Evolutionary conservation across 306 rosid genomes (phyloP).

Genomic region (Heteromeles arbutifolia): DNA sequence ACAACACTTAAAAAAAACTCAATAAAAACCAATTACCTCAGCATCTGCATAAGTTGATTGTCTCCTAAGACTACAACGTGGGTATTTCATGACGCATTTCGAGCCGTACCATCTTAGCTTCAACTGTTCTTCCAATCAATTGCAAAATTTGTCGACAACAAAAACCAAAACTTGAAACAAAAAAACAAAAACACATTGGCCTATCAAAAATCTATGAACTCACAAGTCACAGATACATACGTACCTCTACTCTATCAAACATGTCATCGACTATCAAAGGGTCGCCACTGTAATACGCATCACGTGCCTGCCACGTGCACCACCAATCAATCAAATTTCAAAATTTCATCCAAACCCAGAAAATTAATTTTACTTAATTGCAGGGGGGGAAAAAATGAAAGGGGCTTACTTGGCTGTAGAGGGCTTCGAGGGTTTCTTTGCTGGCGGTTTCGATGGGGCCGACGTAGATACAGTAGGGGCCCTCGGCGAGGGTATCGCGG

Average conservation of each 20-base stretch:
- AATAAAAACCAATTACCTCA: slow-evolving; percentile 50
- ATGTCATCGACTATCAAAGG: slow-evolving; percentile 95
- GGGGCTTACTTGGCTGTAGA: slow-evolving; percentile 50
- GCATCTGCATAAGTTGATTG: slow-evolving; percentile 84
- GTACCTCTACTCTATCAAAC: slow-evolving; percentile 89
- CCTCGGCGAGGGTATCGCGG: slow-evolving; percentile 32
- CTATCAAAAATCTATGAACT: neutral
- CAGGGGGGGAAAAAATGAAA: neutral
- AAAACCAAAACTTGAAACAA: neutral
- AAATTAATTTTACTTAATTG: neutral
- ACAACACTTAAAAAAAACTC: neutral
- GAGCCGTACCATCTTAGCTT: slow-evolving; percentile 78
- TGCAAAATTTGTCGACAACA: neutral
- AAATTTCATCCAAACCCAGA: neutral
- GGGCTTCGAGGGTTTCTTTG: slow-evolving; percentile 82
- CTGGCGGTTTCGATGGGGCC: slow-evolving; percentile 82
- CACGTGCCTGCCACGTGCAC: slow-evolving; percentile 54
- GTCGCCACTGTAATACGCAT: slow-evolving; percentile 80
- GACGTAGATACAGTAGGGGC: slow-evolving; percentile 63
- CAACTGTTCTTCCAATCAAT: slow-evolving; percentile 33
- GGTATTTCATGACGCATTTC: slow-evolving; percentile 72
- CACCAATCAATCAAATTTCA: neutral
- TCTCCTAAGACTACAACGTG: slow-evolving; percentile 81
- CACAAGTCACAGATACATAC: neutral
- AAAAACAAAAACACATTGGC: neutral